Evolutionary conservation across 2,329 filamentous ascomycete species (phyloP).

Genomic region (Fusarium compactum): DNA sequence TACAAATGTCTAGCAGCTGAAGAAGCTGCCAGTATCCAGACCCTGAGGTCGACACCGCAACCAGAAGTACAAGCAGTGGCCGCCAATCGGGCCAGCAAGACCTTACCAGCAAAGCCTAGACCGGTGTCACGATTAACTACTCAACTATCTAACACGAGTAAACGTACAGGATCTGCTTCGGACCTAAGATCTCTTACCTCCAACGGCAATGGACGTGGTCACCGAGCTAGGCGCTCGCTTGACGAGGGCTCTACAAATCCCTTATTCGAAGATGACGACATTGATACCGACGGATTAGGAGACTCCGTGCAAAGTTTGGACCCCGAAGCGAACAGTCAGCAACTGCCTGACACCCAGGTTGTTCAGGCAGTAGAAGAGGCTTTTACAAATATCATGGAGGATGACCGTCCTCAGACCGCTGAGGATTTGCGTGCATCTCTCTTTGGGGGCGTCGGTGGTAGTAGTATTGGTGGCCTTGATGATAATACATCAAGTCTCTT

Average conservation of each 20-base stretch:
- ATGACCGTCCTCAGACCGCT: conserved; percentile 73
- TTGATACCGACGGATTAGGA: conserved; percentile 75
- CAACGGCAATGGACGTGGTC: conserved; percentile 57
- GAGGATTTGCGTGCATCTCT: conserved; percentile 75
- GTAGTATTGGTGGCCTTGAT: conserved; percentile 43
- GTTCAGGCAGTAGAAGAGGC: conserved; percentile 95
- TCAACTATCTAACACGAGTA: conserved; percentile 50
- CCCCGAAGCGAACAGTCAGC: conserved; percentile 68
- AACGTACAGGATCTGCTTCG: conserved; percentile 61
- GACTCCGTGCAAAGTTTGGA: conserved; percentile 85
- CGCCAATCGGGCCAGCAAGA: conserved; percentile 50
- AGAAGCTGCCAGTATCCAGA: conserved; percentile 67
- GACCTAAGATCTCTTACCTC: conserved; percentile 58
- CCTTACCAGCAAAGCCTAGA: conserved; percentile 59
- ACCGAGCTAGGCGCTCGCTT: conserved; percentile 71
- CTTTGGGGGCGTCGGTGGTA: conserved; percentile 59
- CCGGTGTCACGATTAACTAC: conserved; percentile 59
- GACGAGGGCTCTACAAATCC: conserved; percentile 68
- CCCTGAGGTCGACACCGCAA: conserved; percentile 38
- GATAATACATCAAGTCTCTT: conserved; percentile 62
- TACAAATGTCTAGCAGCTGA: conserved; percentile 96
- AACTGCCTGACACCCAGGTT: conserved; percentile 78
- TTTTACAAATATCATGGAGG: conserved; percentile 90
- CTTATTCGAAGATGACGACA: conserved; percentile 86
- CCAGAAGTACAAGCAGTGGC: conserved; percentile 43